Percentiles rank a stretch among this genome's conserved stretches.
phyloP scores from a whole-genome alignment of 1,284 basidiomycete genomes.

The Rhizopogon hawkerae region DNA sequence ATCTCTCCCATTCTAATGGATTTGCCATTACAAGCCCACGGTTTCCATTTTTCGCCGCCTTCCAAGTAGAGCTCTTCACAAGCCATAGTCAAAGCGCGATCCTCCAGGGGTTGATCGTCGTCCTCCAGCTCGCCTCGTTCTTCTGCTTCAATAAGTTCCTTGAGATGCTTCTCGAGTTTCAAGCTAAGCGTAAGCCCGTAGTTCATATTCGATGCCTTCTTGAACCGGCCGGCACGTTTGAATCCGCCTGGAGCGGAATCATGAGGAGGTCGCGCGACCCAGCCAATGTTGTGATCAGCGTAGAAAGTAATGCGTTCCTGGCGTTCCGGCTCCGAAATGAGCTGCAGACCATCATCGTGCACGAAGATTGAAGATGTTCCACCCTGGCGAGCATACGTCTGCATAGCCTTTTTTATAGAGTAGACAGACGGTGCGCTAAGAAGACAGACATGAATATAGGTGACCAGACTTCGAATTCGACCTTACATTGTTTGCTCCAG shows the following conservation, averaged over 20 bases:
- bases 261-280: slow-evolving; percentile 71
- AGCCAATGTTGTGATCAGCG: slow-evolving; percentile 70
- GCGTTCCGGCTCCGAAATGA: slow-evolving; percentile 49
- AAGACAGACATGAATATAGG: slow-evolving; percentile 2
- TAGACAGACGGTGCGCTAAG: slow-evolving; percentile 63
- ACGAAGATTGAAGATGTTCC: slow-evolving; percentile 68
- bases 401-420: slow-evolving; percentile 75
- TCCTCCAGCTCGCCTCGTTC: slow-evolving; percentile 28
- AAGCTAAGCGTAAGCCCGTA: slow-evolving; percentile 64
- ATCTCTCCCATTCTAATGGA: slow-evolving; percentile 52
- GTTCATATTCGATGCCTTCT: slow-evolving; percentile 85
- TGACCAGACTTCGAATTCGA: neutral
- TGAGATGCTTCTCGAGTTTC: slow-evolving; percentile 63
- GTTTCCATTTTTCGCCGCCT: slow-evolving; percentile 43
- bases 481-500: slow-evolving; percentile 58
- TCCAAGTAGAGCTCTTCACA: slow-evolving; percentile 59
- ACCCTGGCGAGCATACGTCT: slow-evolving; percentile 74
- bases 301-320: slow-evolving; percentile 62
- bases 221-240: slow-evolving; percentile 75
- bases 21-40: slow-evolving; percentile 54
- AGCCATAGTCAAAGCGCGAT: slow-evolving; percentile 49
- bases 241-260: slow-evolving; percentile 54
- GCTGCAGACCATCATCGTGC: slow-evolving; percentile 68
- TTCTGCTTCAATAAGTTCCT: slow-evolving; percentile 39
- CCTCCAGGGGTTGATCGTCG: slow-evolving; percentile 37